These are phyloP conservation scores for Chaetomium tenue DNA, from an alignment of 495 filamentous ascomycete genomes.

Conservation along the genomic window DNA sequence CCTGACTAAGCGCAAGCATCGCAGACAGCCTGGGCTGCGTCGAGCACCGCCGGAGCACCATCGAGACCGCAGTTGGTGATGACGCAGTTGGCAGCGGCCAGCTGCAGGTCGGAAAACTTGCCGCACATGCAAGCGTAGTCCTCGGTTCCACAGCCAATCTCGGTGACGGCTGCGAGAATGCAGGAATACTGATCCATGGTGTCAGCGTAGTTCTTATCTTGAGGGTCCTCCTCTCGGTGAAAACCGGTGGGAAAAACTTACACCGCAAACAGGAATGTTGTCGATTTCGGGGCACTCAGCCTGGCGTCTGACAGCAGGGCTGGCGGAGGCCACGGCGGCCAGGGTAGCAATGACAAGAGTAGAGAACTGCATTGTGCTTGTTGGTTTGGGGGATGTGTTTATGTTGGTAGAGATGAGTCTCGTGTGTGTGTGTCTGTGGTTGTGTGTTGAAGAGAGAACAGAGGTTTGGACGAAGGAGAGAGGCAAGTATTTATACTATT, in stretches of 20 bases:
- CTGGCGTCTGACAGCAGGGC: slow-evolving; percentile 13
- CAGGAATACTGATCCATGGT: background rate
- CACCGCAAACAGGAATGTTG: slow-evolving; percentile 16
- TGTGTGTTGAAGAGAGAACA: background rate
- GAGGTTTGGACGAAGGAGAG: background rate
- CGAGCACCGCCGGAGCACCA: slow-evolving; percentile 6
- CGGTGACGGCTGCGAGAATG: slow-evolving; percentile 8
- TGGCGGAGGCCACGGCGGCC: slow-evolving; percentile 15
- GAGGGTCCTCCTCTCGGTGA: background rate
- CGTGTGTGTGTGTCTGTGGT: background rate
- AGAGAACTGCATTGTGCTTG: slow-evolving; percentile 19
- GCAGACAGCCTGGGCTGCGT: slow-evolving; percentile 19
- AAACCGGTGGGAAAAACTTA: background rate
- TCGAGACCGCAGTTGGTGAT: slow-evolving; percentile 5
- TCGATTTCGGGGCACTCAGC: slow-evolving; percentile 16
- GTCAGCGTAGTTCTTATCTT: background rate
- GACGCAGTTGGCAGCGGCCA: slow-evolving; percentile 16
- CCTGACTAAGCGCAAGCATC: slow-evolving; percentile 7
- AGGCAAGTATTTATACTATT: background rate
- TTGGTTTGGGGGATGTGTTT: slow-evolving; percentile 6
- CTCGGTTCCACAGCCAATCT: slow-evolving; percentile 7
- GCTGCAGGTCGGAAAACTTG: slow-evolving; percentile 15
- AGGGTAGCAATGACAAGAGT: slow-evolving; percentile 15
- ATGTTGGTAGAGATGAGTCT: background rate
- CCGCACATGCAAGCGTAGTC: slow-evolving; percentile 21